Conservation (phyloP, 306 rosid species). For the Glycine soja region DNA sequence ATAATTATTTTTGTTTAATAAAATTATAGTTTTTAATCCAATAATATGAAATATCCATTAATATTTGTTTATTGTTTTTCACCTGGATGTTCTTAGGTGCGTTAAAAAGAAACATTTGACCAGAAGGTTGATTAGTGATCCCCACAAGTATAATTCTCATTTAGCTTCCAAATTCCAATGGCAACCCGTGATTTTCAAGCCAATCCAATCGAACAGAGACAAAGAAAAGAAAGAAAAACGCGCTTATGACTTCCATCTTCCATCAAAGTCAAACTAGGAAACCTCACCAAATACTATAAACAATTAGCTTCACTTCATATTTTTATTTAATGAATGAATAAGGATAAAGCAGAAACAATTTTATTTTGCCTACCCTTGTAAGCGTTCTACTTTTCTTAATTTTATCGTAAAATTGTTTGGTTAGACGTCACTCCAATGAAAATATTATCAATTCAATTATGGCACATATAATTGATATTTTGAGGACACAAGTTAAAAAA, state of each 20-base stretch:
- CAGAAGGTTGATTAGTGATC: slow-evolving; percentile 1
- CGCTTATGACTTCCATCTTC: slow-evolving; percentile 35
- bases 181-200: background rate
- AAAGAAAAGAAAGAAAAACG: slow-evolving; percentile 38
- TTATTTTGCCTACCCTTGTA: background rate
- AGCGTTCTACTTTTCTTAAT: background rate
- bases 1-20: too few relatives aligned
- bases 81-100: too few relatives aligned
- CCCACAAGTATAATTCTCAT: background rate
- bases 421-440: background rate
- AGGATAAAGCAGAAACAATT: background rate
- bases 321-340: background rate
- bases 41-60: background rate
- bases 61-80: background rate
- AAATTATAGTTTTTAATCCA: background rate
- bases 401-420: background rate
- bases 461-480: background rate
- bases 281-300: slow-evolving; percentile 24
- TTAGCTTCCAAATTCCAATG: slow-evolving; percentile 28
- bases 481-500: background rate
- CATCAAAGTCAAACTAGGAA: slow-evolving; percentile 43
- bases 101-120: background rate
- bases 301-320: background rate
- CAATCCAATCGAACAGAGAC: background rate
- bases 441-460: background rate